These are phyloP conservation scores for Backusella parvicylindrica DNA, from an alignment of 192 early-diverging fungal genomes.

Conservation along the genomic window DNA sequence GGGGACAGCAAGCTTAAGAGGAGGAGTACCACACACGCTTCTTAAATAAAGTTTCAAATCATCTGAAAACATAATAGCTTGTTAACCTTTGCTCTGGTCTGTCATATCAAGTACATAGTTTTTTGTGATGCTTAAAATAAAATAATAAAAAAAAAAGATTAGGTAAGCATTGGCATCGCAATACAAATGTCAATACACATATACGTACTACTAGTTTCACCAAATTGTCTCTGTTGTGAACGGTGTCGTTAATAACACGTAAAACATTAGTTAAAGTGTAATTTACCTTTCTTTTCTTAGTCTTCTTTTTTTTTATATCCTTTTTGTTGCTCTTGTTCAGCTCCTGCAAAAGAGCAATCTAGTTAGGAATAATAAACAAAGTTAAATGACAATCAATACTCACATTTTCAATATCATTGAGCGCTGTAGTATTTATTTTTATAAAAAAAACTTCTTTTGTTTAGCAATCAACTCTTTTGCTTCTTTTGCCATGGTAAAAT, in stretches of 20 bases:
- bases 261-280: background rate
- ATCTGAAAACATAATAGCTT: constrained; percentile 7
- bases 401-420: constrained; percentile 1
- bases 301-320: background rate
- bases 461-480: constrained; percentile 1
- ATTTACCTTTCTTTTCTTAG: background rate
- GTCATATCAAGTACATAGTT: constrained; percentile 1
- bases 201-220: background rate
- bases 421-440: background rate
- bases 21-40: background rate
- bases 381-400: constrained; percentile 8
- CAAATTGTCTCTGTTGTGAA: background rate
- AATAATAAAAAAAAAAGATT: background rate
- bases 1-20: background rate
- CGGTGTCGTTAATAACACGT: background rate
- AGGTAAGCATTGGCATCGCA: background rate
- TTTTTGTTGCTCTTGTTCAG: background rate
- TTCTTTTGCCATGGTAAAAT: constrained; percentile 7
- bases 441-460: constrained; percentile 9
- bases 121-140: background rate
- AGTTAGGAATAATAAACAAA: constrained; percentile 6
- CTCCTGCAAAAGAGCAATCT: constrained; percentile 13
- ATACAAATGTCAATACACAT: background rate
- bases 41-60: background rate
- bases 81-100: background rate